Conservation (phyloP, 2,329 filamentous ascomycete genomes). For the Xylariaceae sp. region DNA sequence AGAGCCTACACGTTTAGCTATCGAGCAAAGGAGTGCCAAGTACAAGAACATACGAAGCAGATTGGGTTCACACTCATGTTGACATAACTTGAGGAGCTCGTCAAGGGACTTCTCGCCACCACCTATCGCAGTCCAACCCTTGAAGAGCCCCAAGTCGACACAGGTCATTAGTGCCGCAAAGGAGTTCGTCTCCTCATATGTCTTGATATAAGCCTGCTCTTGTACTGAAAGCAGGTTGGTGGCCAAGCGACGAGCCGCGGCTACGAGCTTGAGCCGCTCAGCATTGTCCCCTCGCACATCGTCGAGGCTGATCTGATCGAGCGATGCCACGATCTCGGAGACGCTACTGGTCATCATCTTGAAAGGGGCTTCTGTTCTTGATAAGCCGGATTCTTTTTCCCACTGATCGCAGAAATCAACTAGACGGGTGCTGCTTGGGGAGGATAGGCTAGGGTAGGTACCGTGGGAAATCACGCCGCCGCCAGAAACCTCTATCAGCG, state of each 20-base stretch:
- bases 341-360: neutral
- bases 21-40: too few species aligned
- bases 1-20: too few species aligned
- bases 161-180: conserved; percentile 14
- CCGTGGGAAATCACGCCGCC: too few species aligned
- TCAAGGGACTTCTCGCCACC: conserved; percentile 12
- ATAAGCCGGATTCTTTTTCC: too few species aligned
- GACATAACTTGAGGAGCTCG: conserved; percentile 10
- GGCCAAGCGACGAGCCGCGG: conserved; percentile 12
- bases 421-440: too few species aligned
- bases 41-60: conserved; percentile 13
- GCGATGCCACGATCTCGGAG: conserved; percentile 1
- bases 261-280: conserved; percentile 12
- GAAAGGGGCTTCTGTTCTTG: too few species aligned
- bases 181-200: conserved; percentile 10
- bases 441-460: too few species aligned
- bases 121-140: conserved; percentile 10
- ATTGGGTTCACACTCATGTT: conserved; percentile 12
- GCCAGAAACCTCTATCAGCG: too few species aligned
- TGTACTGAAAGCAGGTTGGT: conserved; percentile 12
- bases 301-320: conserved; percentile 1
- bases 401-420: too few species aligned
- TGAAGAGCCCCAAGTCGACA: conserved; percentile 16
- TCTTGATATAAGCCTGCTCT: conserved; percentile 12
- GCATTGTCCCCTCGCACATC: conserved; percentile 12